These are phyloP conservation scores for Cryphonectria carpinicola DNA, from an alignment of 2,329 filamentous ascomycete genomes.

Conservation along the genomic window DNA sequence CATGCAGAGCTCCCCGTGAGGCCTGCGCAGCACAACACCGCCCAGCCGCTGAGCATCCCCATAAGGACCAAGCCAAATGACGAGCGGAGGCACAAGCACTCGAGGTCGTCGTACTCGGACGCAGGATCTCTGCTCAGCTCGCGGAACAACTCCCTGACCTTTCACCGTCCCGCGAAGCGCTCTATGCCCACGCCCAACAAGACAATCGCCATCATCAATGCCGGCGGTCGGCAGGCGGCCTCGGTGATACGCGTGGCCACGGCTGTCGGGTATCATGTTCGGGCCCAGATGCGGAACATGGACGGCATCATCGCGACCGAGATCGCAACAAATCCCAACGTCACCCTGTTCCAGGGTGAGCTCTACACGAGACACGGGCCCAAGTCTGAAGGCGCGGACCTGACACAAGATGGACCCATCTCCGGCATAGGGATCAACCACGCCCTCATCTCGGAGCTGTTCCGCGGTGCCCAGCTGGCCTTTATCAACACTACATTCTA, in stretches of 20 bases:
- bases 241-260: conserved; percentile 93
- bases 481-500: conserved; percentile 99
- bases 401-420: conserved; percentile 70
- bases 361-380: conserved; percentile 59
- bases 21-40: conserved; percentile 36
- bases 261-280: conserved; percentile 90
- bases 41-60: conserved; percentile 26
- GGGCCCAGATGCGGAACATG: conserved; percentile 85
- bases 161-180: conserved; percentile 60
- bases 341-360: conserved; percentile 67
- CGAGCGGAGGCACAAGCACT: conserved; percentile 59
- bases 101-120: conserved; percentile 64
- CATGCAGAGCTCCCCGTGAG: conserved; percentile 41
- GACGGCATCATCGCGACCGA: conserved; percentile 89
- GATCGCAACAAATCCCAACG: conserved; percentile 78
- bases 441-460: conserved; percentile 74
- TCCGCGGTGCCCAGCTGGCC: conserved; percentile 81
- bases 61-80: conserved; percentile 31
- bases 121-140: conserved; percentile 57
- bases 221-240: conserved; percentile 91
- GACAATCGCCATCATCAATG: conserved; percentile 93
- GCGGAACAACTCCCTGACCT: conserved; percentile 64
- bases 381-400: conserved; percentile 55
- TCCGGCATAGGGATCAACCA: conserved; percentile 71
- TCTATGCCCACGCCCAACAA: conserved; percentile 67